Evolutionary conservation across 257 asterid genomes (phyloP), one percentile per base, ranked within the genome.

Genomic region (Hygrophila difformis): DNA sequence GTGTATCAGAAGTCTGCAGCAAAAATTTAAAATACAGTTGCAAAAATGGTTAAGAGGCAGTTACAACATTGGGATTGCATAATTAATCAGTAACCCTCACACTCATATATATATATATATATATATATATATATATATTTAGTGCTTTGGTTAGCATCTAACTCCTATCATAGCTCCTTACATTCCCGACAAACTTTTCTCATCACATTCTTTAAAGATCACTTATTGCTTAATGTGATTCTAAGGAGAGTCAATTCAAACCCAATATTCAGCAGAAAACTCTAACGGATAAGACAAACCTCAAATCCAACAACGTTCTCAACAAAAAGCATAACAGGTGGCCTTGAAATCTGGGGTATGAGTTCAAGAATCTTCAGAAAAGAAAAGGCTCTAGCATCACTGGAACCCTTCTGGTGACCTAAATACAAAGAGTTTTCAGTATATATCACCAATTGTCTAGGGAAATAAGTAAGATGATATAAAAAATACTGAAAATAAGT

Each of bases 251-350:
- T 8, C 4, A 19, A 42, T n/a, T 5, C 15, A 49, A 51, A 51
- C 16, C 21, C 47, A 51, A 23, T 52, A 26, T 52, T 33, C 37
- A 33, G 37, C 3, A 33, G 12, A 9, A 5, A 33, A 10, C 6
- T 33, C 8, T 5, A n/a, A 37, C 37, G 34, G 17, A 22, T 24
- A 57, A 43, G 19, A 62, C 82, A 45, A 59, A 89, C 98, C 98
- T 89, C 96, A 71, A 85, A 89, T 36, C 98, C 98, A 64, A 89
- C 98, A 51, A 89, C 98, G 63, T 89, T 85, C 74, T 89, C 98
- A 57, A 89, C 98, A 75, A 85, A 79, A 8, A 89, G 75, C 77
- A 79, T 71, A 40, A 63, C 70, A 0, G 96, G 98, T 65, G 94
- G 92, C 38, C 47, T 68, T 51, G 62, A 66, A 58, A 52, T 52